Conservation (phyloP, 306 rosid genomes). For the Neltuma alba region DNA sequence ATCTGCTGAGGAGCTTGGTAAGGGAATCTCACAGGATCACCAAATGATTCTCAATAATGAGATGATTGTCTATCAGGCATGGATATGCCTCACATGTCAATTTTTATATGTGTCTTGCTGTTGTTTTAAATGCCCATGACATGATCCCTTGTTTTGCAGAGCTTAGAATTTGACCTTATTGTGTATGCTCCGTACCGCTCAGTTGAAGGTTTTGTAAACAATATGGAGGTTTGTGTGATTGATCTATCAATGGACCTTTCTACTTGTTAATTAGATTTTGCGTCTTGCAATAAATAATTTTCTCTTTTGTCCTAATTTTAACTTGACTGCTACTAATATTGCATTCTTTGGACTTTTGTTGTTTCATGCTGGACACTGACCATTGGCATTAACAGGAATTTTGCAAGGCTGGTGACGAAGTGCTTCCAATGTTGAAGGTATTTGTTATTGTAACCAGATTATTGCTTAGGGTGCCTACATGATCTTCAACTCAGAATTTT, state of each 20-base stretch:
- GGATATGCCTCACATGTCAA: constrained; percentile 56
- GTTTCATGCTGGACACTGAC: constrained; percentile 19
- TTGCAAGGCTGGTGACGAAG: constrained; percentile 60
- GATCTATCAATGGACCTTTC: constrained; percentile 16
- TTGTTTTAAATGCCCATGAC: constrained; percentile 10
- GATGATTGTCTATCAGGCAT: constrained; percentile 99
- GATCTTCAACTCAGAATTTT: neutral
- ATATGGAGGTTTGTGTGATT: constrained; percentile 67
- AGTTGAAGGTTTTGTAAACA: constrained; percentile 72
- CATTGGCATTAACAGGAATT: constrained; percentile 59
- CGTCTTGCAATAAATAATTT: constrained; percentile 18
- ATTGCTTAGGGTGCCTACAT: neutral
- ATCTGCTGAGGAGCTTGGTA: constrained; percentile 99
- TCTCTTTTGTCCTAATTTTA: constrained; percentile 28
- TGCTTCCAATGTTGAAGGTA: constrained; percentile 70
- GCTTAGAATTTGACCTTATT: constrained; percentile 93
- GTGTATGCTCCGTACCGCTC: constrained; percentile 92
- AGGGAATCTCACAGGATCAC: constrained; percentile 98
- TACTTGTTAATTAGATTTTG: neutral
- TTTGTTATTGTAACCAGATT: constrained; percentile 23
- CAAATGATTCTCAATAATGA: constrained; percentile 99
- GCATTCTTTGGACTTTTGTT: constrained; percentile 9
- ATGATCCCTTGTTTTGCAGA: constrained; percentile 53
- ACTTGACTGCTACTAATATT: constrained; percentile 10
- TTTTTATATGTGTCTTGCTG: constrained; percentile 4